Base-by-base conservation (phyloP, 2,329 filamentous ascomycete species). In the Ilyonectria destructans region DNA sequence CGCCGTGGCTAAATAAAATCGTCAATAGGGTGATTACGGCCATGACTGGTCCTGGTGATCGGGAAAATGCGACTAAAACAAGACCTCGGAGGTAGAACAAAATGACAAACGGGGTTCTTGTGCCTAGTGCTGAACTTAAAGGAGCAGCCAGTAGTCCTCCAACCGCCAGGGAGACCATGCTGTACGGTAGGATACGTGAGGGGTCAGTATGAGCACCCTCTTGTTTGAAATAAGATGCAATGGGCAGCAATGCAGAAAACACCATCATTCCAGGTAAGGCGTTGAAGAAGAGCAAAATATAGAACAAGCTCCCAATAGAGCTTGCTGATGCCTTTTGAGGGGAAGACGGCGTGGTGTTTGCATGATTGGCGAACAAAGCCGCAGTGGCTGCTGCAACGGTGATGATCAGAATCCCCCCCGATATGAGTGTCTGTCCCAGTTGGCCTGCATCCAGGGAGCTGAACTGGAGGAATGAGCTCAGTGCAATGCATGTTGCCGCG, bases 261-360 rank as follows among this genome's bases (percentile, higher is more conserved):
- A 15, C 46, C 5, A 21, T 49, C 65, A 67, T 67, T 2, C 65
- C 65, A 10, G 65, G 65, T 21, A 67, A 43, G 2, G 65, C 59
- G 19, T 67, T 67, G 58, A 63, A 67, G 46, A 67, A 59, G 2
- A 63, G 48, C 0, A 67, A 31, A 29, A 37, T 9, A 6, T 59
- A 67, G 17, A 62, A 67, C 26, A 59, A 31, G 1, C 3, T 26
- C 31, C 33, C n/a, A 9, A 15, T 10, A 33, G 7, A 15, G 26
- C 19, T 21, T 13, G n/a, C 8, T 12, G 23, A n/a, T 17, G 23
- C 23, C 10, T 46, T 29, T 23, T 6, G 19, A 17, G 33, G 17
- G n/a, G 17, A 6, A 12, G 35, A 40, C 12, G 21, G 9, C 12
- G 43, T 5, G 4, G 5, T 15, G 8, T 43, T 4, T 1, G 12